Conservation (phyloP, 176 grass and related monocot genomes). For the Neostapfia colusana region DNA sequence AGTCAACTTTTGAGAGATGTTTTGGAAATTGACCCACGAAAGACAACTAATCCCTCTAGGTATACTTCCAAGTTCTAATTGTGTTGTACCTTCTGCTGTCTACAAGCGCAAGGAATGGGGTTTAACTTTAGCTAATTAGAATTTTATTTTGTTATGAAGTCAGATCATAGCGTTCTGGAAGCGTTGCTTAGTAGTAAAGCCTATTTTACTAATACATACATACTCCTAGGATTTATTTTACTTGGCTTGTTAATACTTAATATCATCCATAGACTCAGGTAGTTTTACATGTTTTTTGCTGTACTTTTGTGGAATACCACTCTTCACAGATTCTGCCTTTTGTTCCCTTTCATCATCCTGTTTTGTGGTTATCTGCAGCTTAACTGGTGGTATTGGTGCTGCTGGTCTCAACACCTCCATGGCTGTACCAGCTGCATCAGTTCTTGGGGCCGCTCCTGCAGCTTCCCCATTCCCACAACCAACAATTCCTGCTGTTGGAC, state of each 20-base stretch:
- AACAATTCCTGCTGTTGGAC: conserved; percentile 43
- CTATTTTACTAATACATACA: neutral
- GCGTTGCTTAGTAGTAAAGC: neutral
- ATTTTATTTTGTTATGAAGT: neutral
- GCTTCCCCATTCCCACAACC: conserved; percentile 52
- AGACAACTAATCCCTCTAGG: too few species aligned
- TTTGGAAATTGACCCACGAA: neutral
- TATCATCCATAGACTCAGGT: neutral
- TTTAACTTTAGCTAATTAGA: neutral
- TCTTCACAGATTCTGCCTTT: neutral
- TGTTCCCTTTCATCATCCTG: neutral
- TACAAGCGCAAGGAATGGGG: neutral
- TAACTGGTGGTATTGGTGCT: conserved; percentile 59
- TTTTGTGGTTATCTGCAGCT: conserved; percentile 51
- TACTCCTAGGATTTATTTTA: neutral
- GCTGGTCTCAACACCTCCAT: conserved; percentile 49
- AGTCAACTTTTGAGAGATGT: neutral
- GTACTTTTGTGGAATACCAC: neutral
- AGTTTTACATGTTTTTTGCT: neutral
- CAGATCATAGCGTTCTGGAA: neutral
- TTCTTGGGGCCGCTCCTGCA: conserved; percentile 52
- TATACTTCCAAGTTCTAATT: too few species aligned
- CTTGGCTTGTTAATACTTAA: neutral
- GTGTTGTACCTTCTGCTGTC: neutral
- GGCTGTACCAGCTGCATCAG: conserved; percentile 53